phyloP scores from a whole-genome alignment of 352 stramenopile genomes.

The Phytopythium kandeliae region DNA sequence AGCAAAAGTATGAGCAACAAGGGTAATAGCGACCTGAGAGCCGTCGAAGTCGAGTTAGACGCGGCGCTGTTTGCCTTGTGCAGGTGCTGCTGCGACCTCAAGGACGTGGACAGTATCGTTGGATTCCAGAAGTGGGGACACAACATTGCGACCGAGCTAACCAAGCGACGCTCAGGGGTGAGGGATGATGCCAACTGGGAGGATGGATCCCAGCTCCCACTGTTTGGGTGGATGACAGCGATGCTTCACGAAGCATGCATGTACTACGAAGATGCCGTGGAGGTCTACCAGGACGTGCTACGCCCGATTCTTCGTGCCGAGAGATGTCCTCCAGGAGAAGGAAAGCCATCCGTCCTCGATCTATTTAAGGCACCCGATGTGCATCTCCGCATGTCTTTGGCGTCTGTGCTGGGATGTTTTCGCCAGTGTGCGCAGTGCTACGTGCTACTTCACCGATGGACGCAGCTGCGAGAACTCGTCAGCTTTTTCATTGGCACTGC shows the following conservation, averaged over 20 bases:
- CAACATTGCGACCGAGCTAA: slow-evolving; percentile 21
- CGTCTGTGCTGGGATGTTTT: slow-evolving; percentile 33
- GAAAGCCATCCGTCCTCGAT: not conserved
- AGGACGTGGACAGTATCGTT: slow-evolving; percentile 46
- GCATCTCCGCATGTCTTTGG: slow-evolving; percentile 28
- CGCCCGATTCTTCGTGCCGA: slow-evolving; percentile 17
- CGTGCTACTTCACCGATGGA: slow-evolving; percentile 33
- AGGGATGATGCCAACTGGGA: slow-evolving; percentile 10
- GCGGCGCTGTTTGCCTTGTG: slow-evolving; percentile 38
- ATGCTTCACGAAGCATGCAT: slow-evolving; percentile 44
- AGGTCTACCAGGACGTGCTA: slow-evolving; percentile 36
- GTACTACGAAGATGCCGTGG: slow-evolving; percentile 58
- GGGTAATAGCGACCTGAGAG: slow-evolving; percentile 18
- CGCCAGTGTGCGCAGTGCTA: slow-evolving; percentile 50
- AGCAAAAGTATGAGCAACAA: slow-evolving; percentile 11
- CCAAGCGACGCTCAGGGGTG: slow-evolving; percentile 2
- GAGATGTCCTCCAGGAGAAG: not conserved
- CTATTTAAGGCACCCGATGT: slow-evolving; percentile 24
- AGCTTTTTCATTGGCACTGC: slow-evolving; percentile 19
- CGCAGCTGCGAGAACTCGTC: slow-evolving; percentile 25
- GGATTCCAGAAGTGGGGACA: slow-evolving; percentile 41
- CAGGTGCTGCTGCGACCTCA: slow-evolving; percentile 32
- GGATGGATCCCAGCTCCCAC: slow-evolving; percentile 9
- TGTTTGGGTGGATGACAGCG: slow-evolving; percentile 36
- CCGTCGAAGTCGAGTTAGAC: slow-evolving; percentile 38